Evolutionary conservation across 352 stramenopile genomes (phyloP), one percentile per base, ranked within the genome.

Genomic region (Pythium chondricola): DNA sequence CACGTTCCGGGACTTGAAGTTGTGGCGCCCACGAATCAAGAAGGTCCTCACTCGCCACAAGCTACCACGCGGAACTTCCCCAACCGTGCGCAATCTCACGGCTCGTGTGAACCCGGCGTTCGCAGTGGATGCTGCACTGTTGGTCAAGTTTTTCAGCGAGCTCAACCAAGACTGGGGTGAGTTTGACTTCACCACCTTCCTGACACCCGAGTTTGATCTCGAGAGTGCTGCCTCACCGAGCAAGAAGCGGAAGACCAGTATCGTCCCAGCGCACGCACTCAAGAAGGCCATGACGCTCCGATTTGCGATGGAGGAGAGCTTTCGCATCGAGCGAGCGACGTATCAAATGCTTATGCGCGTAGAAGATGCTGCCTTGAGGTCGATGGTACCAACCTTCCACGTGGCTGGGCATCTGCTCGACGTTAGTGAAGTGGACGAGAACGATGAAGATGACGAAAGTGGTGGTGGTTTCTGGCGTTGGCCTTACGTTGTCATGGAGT

Each of bases 101-200:
- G 82, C 79, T 22, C 75, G 79, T 13, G 78, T 81, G 8, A 94
- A 94, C 32, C 83, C 83, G 21, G 78, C 78, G 24, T 90, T 92
- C 55, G 74, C 68, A 0, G 52, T 94, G 18, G 75, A 73, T 16
- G 69, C 74, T 27, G 63, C 54, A 18, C 24, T 83, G 16, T 43
- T 91, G 16, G 48, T 94, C 26, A 94, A 94, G 50, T 89, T 89
- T 25, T 92, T 88, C 52, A 94, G 83, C 32, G 67, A 88, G 45
- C 85, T 82, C 52, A 94, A 94, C 41, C 61, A 86, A 39, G 74
- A 82, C 16, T 94, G 81, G 80, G 70, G 78, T 17, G 81, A 92
- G 55, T 83, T 89, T 38, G 65, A 88, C 43, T 71, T 92, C 45
- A 57, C 80, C 20, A 62, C 72, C 5, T 91, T 76, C 51, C 64